Base-by-base conservation (phyloP, 495 filamentous ascomycete species). In the Penicillium longicatenatum region DNA sequence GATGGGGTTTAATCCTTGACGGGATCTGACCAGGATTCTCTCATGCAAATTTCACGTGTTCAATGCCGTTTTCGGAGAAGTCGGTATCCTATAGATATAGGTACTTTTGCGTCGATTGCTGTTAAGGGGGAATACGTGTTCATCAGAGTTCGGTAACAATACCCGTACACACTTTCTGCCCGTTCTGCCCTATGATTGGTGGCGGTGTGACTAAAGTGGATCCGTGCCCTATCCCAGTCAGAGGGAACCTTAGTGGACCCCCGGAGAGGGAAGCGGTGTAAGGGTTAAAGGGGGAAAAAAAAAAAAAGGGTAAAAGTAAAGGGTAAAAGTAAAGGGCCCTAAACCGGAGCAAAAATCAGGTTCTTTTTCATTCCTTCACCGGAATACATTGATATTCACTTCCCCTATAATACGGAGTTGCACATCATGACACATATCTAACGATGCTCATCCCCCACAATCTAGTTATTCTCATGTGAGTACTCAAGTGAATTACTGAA, bases 81-180 rank as follows among this genome's bases (percentile, higher is more conserved):
- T 37, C 10, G 21, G 21, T 10, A 43, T 11, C 33, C 42, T 10
- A 54, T 21, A 29, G 39, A 31, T 48, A 26, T 6, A 51, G 31
- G 30, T 35, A 52, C 20, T 21, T 37, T 35, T 39, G 24, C 21
- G 21, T 35, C 21, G 21, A n/a, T 50, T 46, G 22, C 26, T 12
- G 17, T 35, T 24, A 24, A 33, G 45, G 24, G 45, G 31, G 22
- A 54, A 55, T 57, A 58, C 50, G 55, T 54, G 54, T 53, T 57
- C 53, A 49, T 57, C 54, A 58, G 57, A 22, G 60, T 62, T 62
- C 50, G 55, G 60, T 58, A 58, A 26, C 26, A 26, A 26, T 26
- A 26, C 26, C n/a, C n/a, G n/a, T 31, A 31, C 29, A 31, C 6
- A 44, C 31, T 52, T 49, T 57, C 43, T 54, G 31, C 43, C 44